Percentiles rank a stretch among this genome's conserved stretches.
Conservation (phyloP, 345 rosid genomes). For the Populus nigra region DNA sequence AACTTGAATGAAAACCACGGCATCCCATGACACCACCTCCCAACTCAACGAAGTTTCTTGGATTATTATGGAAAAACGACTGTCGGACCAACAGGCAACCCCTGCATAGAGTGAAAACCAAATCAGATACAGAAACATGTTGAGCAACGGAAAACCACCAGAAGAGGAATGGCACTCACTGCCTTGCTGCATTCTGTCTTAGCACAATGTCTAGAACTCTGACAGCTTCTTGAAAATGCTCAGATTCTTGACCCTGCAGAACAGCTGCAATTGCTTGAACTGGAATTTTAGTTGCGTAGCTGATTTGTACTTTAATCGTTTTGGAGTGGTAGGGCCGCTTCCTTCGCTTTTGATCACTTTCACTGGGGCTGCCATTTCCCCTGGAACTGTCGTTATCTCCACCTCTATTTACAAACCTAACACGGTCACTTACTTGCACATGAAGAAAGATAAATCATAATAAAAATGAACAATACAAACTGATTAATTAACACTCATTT, state of each 20-base stretch:
- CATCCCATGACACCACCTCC: slow-evolving; percentile 27
- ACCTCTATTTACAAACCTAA: not conserved
- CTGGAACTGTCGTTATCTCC: not conserved
- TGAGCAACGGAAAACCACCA: too few species aligned
- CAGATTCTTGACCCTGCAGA: slow-evolving; percentile 17
- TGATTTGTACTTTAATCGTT: slow-evolving; percentile 21
- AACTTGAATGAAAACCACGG: slow-evolving; percentile 33
- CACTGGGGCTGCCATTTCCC: slow-evolving; percentile 10
- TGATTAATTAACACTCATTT: too few species aligned
- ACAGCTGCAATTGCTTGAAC: slow-evolving; percentile 24
- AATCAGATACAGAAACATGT: not conserved
- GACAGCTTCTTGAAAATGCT: slow-evolving; percentile 26
- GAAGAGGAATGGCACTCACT: slow-evolving; percentile 2
- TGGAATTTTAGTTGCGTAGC: slow-evolving; percentile 29
- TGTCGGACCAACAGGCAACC: slow-evolving; percentile 37
- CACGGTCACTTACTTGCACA: not conserved
- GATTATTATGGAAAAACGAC: slow-evolving; percentile 29
- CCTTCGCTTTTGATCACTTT: slow-evolving; percentile 14
- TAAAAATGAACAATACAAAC: too few species aligned
- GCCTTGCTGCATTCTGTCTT: slow-evolving; percentile 25
- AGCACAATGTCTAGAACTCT: slow-evolving; percentile 27
- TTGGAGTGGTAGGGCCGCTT: slow-evolving; percentile 9
- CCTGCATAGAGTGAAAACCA: slow-evolving; percentile 4
- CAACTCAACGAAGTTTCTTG: slow-evolving; percentile 14
- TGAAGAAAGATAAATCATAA: not conserved